Evolutionary conservation across 495 filamentous ascomycete species (phyloP).

Genomic region (Glutinoglossum americanum): DNA sequence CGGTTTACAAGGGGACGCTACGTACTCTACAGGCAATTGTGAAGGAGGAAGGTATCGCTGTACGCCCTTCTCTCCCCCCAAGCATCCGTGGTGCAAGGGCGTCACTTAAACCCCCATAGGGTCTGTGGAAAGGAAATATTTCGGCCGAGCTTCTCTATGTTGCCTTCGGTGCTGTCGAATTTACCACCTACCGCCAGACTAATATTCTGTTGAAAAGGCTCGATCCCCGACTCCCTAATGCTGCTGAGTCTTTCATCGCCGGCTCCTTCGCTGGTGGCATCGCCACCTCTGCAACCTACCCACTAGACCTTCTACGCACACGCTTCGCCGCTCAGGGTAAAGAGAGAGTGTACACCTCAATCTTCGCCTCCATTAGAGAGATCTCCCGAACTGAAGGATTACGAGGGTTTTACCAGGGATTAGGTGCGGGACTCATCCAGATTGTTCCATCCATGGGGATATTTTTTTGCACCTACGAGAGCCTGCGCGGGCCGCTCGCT

Average conservation of each 20-base stretch:
- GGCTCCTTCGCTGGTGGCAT: constrained; percentile 61
- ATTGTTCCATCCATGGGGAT: constrained; percentile 92
- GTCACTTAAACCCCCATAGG: constrained; percentile 20
- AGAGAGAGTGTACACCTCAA: constrained; percentile 54
- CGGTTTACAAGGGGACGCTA: constrained; percentile 59
- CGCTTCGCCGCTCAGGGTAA: constrained; percentile 86
- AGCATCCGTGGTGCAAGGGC: neutral
- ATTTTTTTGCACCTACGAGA: constrained; percentile 82
- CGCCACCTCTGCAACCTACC: constrained; percentile 74
- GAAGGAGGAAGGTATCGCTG: constrained; percentile 53
- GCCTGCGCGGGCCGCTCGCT: constrained; percentile 30
- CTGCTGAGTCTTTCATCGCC: constrained; percentile 48
- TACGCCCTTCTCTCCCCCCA: constrained; percentile 14
- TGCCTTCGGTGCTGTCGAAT: constrained; percentile 70
- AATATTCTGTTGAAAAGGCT: constrained; percentile 28
- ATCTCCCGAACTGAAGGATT: constrained; percentile 57
- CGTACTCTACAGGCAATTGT: constrained; percentile 58
- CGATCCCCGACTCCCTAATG: constrained; percentile 29
- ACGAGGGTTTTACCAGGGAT: constrained; percentile 66
- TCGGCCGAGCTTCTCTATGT: constrained; percentile 89
- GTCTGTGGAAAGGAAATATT: constrained; percentile 94
- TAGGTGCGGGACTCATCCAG: constrained; percentile 58
- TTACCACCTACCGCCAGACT: constrained; percentile 63
- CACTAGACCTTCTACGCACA: constrained; percentile 80
- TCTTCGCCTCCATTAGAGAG: constrained; percentile 41